phyloP scores from a whole-genome alignment of 2,329 filamentous ascomycete species.

The Talaromyces sp. region DNA sequence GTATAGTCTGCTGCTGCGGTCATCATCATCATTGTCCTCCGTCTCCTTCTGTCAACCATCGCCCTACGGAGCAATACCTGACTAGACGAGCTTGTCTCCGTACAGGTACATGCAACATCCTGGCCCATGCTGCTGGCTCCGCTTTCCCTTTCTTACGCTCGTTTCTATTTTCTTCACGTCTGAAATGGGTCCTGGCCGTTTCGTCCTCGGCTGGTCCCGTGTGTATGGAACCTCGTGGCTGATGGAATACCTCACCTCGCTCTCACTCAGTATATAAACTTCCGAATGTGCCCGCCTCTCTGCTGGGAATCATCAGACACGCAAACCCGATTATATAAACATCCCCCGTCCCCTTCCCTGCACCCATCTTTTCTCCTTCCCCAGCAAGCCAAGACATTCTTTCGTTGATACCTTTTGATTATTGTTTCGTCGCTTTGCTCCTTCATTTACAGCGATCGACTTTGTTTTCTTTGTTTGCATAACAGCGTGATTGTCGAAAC shows the following conservation, averaged over 20 bases:
- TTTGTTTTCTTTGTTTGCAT: background rate
- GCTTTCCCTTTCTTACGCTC: background rate
- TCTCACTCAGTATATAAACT: conserved; percentile 9
- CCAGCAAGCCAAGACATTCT: conserved; percentile 10
- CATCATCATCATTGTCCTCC: background rate
- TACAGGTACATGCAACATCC: background rate
- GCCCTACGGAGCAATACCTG: background rate
- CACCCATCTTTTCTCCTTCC: conserved; percentile 4
- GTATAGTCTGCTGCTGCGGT: conserved; percentile 4
- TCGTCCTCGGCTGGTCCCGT: conserved; percentile 16
- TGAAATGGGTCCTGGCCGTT: conserved; percentile 11
- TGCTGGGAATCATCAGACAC: background rate
- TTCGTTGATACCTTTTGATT: conserved; percentile 11
- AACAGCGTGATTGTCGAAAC: conserved; percentile 1
- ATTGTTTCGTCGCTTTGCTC: background rate
- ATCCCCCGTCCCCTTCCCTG: background rate
- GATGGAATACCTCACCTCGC: background rate
- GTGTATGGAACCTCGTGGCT: conserved; percentile 17
- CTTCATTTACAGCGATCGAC: conserved; percentile 3
- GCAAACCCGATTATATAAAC: conserved; percentile 2
- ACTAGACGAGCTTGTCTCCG: background rate
- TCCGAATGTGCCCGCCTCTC: conserved; percentile 12
- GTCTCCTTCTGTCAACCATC: background rate
- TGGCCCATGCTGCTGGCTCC: background rate
- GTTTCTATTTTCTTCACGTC: conserved; percentile 5